Base-by-base conservation (phyloP, 495 filamentous ascomycete genomes). In the Xylaria sp. region DNA sequence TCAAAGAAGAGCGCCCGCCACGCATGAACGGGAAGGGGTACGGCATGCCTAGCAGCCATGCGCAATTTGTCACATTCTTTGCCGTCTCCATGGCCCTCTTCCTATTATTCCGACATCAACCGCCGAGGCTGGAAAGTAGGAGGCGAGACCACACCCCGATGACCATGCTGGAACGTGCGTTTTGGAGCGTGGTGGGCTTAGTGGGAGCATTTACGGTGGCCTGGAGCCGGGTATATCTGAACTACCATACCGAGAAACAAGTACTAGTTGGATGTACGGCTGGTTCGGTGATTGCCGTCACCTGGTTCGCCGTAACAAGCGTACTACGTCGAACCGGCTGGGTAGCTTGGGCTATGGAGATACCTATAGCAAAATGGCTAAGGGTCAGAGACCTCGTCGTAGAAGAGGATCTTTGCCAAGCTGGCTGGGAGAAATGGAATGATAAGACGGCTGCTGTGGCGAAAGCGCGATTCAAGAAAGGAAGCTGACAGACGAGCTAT, bases 11-110 rank as follows among this genome's bases (percentile, higher is more conserved):
- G 79, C 88, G 96, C 29, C 96, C 96, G 40, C 87, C 85, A 64
- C 89, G 91, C 71, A 77, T 82, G 92, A 92, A 92, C 82, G 92
- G 93, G 86, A 97, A 97, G 80, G 96, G 96, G 70, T 99, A 98
- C 76, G 96, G 96, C 72, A 99, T 99, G 96, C 96, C 96, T n/a
- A 94, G 91, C 57, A 97, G 94, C 33, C 96, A 99, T 82, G 93
- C 96, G 12, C 96, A 99, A 81, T 99, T 97, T 78, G 91, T 93
- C 59, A 85, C 90, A 12, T 99, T 93, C 84, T 98, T 97, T 84
- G 90, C 93, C 52, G 82, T 96, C 67, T 93, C 92, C 75, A 79
- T 97, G 31, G 82, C 88, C 19, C 84, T 99, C 37, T 98, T 98
- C 82, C 84, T 98, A 31, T 83, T 95, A 19, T 82, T 92, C 61